phyloP scores from a whole-genome alignment of 495 filamentous ascomycete genomes.

The Stereocaulon alpinum region DNA sequence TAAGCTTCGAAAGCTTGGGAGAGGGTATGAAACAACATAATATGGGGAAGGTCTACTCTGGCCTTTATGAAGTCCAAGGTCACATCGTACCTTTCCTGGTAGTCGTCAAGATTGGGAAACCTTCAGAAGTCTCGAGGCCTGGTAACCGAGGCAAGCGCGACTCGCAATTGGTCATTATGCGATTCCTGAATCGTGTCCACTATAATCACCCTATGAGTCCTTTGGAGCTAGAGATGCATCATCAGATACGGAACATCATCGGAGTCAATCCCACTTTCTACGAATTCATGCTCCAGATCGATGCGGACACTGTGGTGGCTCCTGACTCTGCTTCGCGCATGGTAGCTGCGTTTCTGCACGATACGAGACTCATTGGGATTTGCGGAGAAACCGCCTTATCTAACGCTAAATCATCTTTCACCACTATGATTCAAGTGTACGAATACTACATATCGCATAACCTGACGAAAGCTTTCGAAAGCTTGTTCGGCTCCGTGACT shows the following conservation, averaged over 20 bases:
- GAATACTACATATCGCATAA: slow-evolving; percentile 99
- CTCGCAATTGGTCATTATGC: slow-evolving; percentile 96
- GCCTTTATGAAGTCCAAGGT: slow-evolving; percentile 93
- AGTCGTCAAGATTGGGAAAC: slow-evolving; percentile 94
- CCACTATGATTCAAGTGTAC: slow-evolving; percentile 99
- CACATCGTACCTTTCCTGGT: slow-evolving; percentile 98
- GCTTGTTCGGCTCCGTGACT: slow-evolving; percentile 91
- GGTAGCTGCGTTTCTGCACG: slow-evolving; percentile 81
- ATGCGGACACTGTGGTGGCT: slow-evolving; percentile 92
- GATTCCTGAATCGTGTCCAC: slow-evolving; percentile 96
- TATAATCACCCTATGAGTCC: slow-evolving; percentile 95
- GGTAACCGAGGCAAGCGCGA: slow-evolving; percentile 99
- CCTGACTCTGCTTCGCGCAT: slow-evolving; percentile 86
- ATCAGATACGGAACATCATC: slow-evolving; percentile 98
- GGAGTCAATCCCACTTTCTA: slow-evolving; percentile 98
- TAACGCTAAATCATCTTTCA: slow-evolving; percentile 83
- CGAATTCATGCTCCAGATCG: slow-evolving; percentile 93
- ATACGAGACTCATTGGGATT: slow-evolving; percentile 82
- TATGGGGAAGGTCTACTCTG: slow-evolving; percentile 97
- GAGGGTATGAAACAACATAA: slow-evolving; percentile 98
- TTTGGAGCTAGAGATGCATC: slow-evolving; percentile 95
- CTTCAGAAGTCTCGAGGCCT: slow-evolving; percentile 89
- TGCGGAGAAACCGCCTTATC: slow-evolving; percentile 91
- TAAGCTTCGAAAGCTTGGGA: slow-evolving; percentile 94
- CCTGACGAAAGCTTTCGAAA: slow-evolving; percentile 96